These are phyloP conservation scores for Zoysia japonica DNA, from an alignment of 176 grass and related monocot genomes.

Conservation along the genomic window DNA sequence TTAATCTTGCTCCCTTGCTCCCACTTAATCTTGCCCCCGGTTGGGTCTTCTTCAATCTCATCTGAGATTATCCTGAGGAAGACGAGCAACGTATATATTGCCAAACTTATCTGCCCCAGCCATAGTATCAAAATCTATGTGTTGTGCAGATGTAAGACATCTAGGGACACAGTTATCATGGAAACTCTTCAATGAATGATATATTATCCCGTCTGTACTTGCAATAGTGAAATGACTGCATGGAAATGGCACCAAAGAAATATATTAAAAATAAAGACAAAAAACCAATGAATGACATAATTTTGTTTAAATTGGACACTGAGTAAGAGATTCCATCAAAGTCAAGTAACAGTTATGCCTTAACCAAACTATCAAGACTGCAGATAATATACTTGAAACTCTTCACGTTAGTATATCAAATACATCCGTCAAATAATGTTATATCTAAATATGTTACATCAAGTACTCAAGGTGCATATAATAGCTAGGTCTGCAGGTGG, in stretches of 20 bases:
- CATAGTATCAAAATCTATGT: constrained; percentile 99
- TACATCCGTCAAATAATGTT: too few species aligned
- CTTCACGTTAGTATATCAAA: too few species aligned
- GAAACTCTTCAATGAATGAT: too few species aligned
- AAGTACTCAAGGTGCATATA: too few species aligned
- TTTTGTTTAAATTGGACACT: constrained; percentile 8
- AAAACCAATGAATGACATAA: not conserved
- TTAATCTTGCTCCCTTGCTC: constrained; percentile 99
- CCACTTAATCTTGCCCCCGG: constrained; percentile 98
- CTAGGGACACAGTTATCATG: constrained; percentile 93
- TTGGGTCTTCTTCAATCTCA: constrained; percentile 99
- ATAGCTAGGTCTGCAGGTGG: too few species aligned
- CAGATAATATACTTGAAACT: not conserved
- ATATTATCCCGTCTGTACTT: constrained; percentile 96
- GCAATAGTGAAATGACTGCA: constrained; percentile 99
- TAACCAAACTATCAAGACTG: not conserved
- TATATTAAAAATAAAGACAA: constrained; percentile 40
- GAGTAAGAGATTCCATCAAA: not conserved
- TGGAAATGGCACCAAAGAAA: constrained; percentile 34
- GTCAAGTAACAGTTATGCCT: too few species aligned
- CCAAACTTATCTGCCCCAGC: constrained; percentile 97
- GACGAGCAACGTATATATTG: constrained; percentile 92
- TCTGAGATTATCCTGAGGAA: constrained; percentile 90
- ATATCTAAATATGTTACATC: too few species aligned
- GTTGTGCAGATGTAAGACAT: constrained; percentile 89